Evolutionary conservation across 495 filamentous ascomycete species (phyloP).

Genomic region (Chaetomium cochliodes): DNA sequence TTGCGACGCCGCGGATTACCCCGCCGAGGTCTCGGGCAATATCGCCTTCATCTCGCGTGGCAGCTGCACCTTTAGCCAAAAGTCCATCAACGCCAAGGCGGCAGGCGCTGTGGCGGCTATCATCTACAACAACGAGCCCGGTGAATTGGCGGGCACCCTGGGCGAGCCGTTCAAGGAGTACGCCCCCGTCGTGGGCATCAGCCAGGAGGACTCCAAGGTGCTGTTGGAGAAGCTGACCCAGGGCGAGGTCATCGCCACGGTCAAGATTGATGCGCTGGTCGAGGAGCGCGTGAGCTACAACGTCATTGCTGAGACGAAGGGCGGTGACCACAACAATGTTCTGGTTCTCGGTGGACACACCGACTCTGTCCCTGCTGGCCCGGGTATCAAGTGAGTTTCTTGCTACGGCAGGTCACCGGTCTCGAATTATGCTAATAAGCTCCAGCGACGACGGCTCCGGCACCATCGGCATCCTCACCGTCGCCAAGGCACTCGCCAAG

Average conservation of each 20-base stretch:
- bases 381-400: conserved; percentile 44
- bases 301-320: conserved; percentile 66
- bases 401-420: background rate
- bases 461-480: conserved; percentile 59
- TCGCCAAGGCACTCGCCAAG: conserved; percentile 58
- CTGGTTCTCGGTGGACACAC: conserved; percentile 64
- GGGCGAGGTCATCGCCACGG: conserved; percentile 32
- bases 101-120: conserved; percentile 59
- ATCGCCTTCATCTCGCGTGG: conserved; percentile 65
- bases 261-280: conserved; percentile 40
- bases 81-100: conserved; percentile 57
- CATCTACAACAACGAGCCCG: conserved; percentile 65
- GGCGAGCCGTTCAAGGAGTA: conserved; percentile 49
- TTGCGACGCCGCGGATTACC: conserved; percentile 57
- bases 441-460: conserved; percentile 55
- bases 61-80: conserved; percentile 58
- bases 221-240: conserved; percentile 43
- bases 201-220: conserved; percentile 49
- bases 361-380: conserved; percentile 63
- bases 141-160: conserved; percentile 55
- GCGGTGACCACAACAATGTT: conserved; percentile 62
- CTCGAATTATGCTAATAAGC: background rate
- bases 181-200: conserved; percentile 56
- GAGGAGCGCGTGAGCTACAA: conserved; percentile 58
- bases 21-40: conserved; percentile 51